Evolutionary conservation across 192 early-diverging fungal genomes (phyloP), one percentile per base, ranked within the genome.

Genomic region (Coemansia sp.): DNA sequence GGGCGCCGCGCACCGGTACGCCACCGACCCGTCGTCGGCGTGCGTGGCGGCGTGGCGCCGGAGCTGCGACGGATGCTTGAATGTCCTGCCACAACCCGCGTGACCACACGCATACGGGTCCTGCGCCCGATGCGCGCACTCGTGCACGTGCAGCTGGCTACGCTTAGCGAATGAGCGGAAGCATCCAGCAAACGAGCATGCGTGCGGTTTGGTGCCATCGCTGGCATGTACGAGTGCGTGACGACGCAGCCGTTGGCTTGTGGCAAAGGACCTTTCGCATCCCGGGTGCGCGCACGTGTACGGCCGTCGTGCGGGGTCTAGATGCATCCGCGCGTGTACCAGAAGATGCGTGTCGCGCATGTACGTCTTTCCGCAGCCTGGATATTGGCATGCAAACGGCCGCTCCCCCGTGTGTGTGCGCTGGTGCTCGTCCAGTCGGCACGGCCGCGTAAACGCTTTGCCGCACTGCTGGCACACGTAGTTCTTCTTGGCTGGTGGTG

Each of bases 381-480:
- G 77, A 62, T 84, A 82, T n/a, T 75, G 69, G 65, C 91, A 93
- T 3, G 78, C 84, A 77, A 87, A 94, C 8, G 91, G 92, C 19
- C 90, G 82, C 61, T 86, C 88, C 16, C 91, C 91, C 37, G 90
- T 92, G 63, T 94, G 92, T 0, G 88, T 89, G 40, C 88, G 80
- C 32, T 85, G 67, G 76, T 94, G 92, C 58, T 84, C 80, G 32
- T 64, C 77, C 47, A 84, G 82, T 11, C 68, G 66, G 45, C 74
- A 73, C 0, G 69, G 71, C 41, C 67, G 57, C 12, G 55, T 63
- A 26, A 74, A 84, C 7, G 66, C 39, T 26, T 72, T 69, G 63
- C 59, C 51, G 42, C 83, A 84, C 9, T 66, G 63, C 0, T 32
- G 4, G 62, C 74, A 77, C 2, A 54, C 47, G 46, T 76, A 75